Conservation (phyloP, 495 filamentous ascomycete genomes). For the Annulohypoxylon moriforme region DNA sequence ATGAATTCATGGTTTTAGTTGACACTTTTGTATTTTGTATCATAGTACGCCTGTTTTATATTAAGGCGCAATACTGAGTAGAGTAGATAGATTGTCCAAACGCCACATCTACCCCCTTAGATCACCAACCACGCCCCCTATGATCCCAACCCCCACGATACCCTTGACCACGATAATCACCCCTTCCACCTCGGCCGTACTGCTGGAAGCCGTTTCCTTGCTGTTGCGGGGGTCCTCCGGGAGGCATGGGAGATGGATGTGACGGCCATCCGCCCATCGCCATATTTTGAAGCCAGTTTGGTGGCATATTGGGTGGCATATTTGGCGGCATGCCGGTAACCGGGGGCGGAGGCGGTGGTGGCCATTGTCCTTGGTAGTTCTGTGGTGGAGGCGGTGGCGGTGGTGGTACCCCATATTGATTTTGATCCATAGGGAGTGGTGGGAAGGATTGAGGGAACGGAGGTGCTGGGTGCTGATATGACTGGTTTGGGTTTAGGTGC, state of each 20-base stretch:
- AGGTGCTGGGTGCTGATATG: slow-evolving; percentile 49
- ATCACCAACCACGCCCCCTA: slow-evolving; percentile 47
- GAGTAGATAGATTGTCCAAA: background rate
- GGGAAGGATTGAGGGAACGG: slow-evolving; percentile 45
- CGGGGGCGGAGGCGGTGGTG: slow-evolving; percentile 52
- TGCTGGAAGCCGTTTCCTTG: slow-evolving; percentile 42
- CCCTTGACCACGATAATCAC: slow-evolving; percentile 44
- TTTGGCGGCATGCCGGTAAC: slow-evolving; percentile 32
- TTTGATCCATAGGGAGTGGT: slow-evolving; percentile 43
- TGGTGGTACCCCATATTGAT: slow-evolving; percentile 49
- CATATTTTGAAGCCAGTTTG: slow-evolving; percentile 45
- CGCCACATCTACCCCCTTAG: background rate
- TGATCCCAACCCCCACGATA: slow-evolving; percentile 47
- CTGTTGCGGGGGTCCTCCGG: slow-evolving; percentile 32
- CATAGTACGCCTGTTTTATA: background rate
- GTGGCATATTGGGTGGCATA: slow-evolving; percentile 44
- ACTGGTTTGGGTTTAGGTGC: slow-evolving; percentile 47
- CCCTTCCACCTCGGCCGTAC: slow-evolving; percentile 46
- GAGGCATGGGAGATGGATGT: slow-evolving; percentile 40
- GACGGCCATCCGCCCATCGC: slow-evolving; percentile 39
- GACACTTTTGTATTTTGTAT: background rate
- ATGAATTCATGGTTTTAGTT: background rate
- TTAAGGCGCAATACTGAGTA: background rate
- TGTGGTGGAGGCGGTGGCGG: slow-evolving; percentile 58
- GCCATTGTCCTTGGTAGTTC: slow-evolving; percentile 65